Evolutionary conservation across 495 filamentous ascomycete species (phyloP), one percentile per base, ranked within the genome.

Genomic region (Penicillium riverlandense): DNA sequence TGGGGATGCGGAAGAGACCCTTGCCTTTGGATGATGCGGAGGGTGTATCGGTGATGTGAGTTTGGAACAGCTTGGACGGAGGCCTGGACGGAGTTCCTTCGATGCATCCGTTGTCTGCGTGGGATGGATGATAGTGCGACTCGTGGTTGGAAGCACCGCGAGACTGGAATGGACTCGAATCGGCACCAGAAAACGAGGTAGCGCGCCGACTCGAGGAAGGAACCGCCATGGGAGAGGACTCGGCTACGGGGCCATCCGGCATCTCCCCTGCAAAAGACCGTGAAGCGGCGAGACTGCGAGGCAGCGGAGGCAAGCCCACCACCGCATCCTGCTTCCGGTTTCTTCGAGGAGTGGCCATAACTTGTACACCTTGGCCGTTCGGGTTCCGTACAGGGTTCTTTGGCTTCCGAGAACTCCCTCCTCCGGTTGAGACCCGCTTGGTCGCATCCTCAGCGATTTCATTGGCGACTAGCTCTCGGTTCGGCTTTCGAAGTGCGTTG

Each of bases 401-500:
- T 5, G 79, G 55, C 65, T 85, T 72, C n/a, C 70, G 59, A 11
- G 63, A 61, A 40, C 63, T 68, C 33, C 61, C 57, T 36, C 60
- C 54, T 31, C 38, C 48, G 13, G 42, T 60, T 55, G 32, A 61
- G 57, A 41, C 67, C 44, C 85, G 75, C 54, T 77, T 80, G 48
- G 86, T 83, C 8, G 79, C 79, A 41, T 78, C 81, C 4, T 91
- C 81, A 7, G 77, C 84, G 33, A 88, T 70, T 39, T 83, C 82
- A 50, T 82, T 81, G 10, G 80, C 82, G 10, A 86, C 88, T 35
- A 91, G 69, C 6, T 83, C 75, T 43, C 92, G 76, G 55, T 96
- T 95, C 6, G 92, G 92, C 61, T 84, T 95, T 53, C 89, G 86
- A 27, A 97, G 69, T 1, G 86, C 74, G 9, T 77, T 69, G 45